Conservation (phyloP, 169 alveolate species). For the Cardiosporidium cionae region DNA sequence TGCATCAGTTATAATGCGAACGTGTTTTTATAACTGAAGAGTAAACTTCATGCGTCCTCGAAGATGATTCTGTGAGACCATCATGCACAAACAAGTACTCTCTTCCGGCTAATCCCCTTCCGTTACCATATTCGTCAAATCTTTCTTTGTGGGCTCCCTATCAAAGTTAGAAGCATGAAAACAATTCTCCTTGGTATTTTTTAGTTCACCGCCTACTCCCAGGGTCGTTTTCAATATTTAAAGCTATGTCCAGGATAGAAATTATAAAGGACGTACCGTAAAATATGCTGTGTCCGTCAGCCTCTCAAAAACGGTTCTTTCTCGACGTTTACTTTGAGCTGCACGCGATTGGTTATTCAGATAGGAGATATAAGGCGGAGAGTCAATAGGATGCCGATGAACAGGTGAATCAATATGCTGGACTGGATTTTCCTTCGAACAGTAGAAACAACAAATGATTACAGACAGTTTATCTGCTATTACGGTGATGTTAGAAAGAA, state of each 20-base stretch:
- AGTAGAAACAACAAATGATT: too few species aligned
- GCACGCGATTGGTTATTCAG: too few species aligned
- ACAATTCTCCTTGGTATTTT: neutral
- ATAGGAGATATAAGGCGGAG: too few species aligned
- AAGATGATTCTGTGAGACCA: constrained; percentile 58
- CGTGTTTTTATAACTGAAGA: constrained; percentile 45
- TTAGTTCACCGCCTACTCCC: neutral
- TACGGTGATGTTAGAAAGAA: too few species aligned
- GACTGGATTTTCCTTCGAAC: too few species aligned
- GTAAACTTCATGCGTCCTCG: constrained; percentile 60
- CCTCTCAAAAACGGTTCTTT: constrained; percentile 54
- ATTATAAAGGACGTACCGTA: constrained; percentile 32
- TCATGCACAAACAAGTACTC: constrained; percentile 51
- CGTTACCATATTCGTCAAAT: constrained; percentile 70
- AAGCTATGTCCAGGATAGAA: neutral
- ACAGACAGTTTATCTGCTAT: too few species aligned
- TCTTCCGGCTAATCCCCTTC: constrained; percentile 71
- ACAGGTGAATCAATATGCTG: too few species aligned
- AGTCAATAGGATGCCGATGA: too few species aligned
- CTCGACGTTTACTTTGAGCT: too few species aligned
- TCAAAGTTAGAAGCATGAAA: neutral
- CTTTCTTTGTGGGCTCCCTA: constrained; percentile 63
- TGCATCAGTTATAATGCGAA: neutral
- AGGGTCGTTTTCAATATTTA: neutral
- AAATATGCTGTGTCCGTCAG: constrained; percentile 59